Evolutionary conservation across 805 yeast species (phyloP).

Genomic region (Candida bentonensis): DNA sequence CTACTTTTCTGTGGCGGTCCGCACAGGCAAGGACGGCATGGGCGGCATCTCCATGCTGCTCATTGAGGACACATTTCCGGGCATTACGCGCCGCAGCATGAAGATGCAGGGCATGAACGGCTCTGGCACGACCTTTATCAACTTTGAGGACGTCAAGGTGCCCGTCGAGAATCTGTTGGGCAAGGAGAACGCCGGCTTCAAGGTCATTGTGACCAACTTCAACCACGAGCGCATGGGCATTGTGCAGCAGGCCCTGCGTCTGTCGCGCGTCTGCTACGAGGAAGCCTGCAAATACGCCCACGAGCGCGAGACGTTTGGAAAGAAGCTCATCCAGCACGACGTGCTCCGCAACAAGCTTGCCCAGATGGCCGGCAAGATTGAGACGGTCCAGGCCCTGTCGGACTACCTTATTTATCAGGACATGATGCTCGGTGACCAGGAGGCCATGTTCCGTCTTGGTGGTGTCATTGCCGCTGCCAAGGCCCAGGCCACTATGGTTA

Average conservation of each 20-base stretch:
- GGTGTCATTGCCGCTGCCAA: slow-evolving; percentile 31
- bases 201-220: slow-evolving; percentile 31
- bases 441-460: slow-evolving; percentile 28
- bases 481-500: slow-evolving; percentile 27
- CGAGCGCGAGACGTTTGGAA: slow-evolving; percentile 29
- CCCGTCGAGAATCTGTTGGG: slow-evolving; percentile 31
- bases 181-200: slow-evolving; percentile 29
- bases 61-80: slow-evolving; percentile 26
- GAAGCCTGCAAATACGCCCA: slow-evolving; percentile 30
- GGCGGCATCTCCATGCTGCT: slow-evolving; percentile 28
- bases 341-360: slow-evolving; percentile 31
- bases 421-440: slow-evolving; percentile 22
- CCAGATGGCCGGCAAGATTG: slow-evolving; percentile 27
- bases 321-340: slow-evolving; percentile 27
- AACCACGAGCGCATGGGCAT: slow-evolving; percentile 32
- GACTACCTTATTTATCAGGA: slow-evolving; percentile 25
- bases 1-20: slow-evolving; percentile 30
- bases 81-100: slow-evolving; percentile 25
- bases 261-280: slow-evolving; percentile 28
- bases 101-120: slow-evolving; percentile 28
- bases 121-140: slow-evolving; percentile 27
- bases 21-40: slow-evolving; percentile 30
- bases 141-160: slow-evolving; percentile 32
- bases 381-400: slow-evolving; percentile 27
- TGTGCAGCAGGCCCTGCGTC: slow-evolving; percentile 27